phyloP scores from a whole-genome alignment of 1,139 yeast species.

The Magnusiomyces sp. region DNA sequence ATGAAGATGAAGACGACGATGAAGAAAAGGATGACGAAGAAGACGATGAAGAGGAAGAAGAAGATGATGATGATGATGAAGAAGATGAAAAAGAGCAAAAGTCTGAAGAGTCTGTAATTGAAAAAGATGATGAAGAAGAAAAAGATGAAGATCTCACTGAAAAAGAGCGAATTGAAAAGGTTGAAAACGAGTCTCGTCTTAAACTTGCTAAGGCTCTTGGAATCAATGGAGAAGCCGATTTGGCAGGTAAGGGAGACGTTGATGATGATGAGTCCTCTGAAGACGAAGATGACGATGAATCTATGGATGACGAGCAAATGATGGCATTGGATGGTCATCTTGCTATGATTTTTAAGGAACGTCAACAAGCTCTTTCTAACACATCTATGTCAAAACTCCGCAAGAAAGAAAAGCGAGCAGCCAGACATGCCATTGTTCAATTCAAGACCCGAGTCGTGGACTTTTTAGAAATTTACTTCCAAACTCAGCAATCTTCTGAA shows the following conservation, averaged over 20 bases:
- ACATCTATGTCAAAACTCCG: constrained; percentile 18
- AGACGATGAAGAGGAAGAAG: constrained; percentile 28
- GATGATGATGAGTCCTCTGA: constrained; percentile 39
- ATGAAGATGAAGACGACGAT: constrained; percentile 32
- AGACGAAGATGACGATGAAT: constrained; percentile 52
- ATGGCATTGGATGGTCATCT: constrained; percentile 85
- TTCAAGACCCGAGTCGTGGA: constrained; percentile 77
- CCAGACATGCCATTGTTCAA: constrained; percentile 68
- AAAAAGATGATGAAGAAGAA: constrained; percentile 31
- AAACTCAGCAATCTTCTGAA: constrained; percentile 19
- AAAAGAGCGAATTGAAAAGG: constrained; percentile 5
- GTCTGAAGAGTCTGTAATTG: constrained; percentile 30
- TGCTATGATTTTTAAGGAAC: constrained; percentile 74
- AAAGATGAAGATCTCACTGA: constrained; percentile 17
- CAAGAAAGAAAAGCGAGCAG: constrained; percentile 62
- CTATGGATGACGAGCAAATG: constrained; percentile 97
- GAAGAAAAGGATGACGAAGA: constrained; percentile 34
- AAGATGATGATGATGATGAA: constrained; percentile 22
- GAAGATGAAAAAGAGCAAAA: constrained; percentile 30
- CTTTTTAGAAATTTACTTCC: constrained; percentile 55
- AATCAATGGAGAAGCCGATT: constrained; percentile 32
- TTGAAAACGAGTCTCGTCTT: constrained; percentile 7
- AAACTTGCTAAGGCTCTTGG: constrained; percentile 72
- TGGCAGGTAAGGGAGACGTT: constrained; percentile 40
- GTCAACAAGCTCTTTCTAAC: constrained; percentile 22